Evolutionary conservation across 805 yeast genomes (phyloP).

Genomic region (Metschnikowia amazonensis): DNA sequence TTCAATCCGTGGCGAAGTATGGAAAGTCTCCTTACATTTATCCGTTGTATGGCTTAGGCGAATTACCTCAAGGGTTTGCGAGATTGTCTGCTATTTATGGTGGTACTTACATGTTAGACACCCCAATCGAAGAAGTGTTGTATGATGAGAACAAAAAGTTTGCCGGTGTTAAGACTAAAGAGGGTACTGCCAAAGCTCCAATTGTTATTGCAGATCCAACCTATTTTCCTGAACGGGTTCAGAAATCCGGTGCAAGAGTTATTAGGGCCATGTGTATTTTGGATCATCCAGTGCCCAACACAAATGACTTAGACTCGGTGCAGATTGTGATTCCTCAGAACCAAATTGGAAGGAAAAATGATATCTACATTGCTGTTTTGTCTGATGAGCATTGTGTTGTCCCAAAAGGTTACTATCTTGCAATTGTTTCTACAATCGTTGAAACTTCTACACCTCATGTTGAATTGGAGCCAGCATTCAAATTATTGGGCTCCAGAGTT

Average conservation of each 20-base stretch:
- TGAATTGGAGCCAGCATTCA: conserved; percentile 92
- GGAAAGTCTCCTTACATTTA: conserved; percentile 96
- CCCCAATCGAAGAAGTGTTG: conserved; percentile 86
- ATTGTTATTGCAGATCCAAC: conserved; percentile 97
- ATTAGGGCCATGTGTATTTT: conserved; percentile 85
- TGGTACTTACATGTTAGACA: conserved; percentile 97
- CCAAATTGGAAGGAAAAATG: conserved; percentile 88
- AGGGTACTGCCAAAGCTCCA: conserved; percentile 89
- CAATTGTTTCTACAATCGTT: conserved; percentile 89
- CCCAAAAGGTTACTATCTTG: conserved; percentile 83
- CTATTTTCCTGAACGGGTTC: conserved; percentile 83
- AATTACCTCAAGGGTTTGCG: conserved; percentile 98
- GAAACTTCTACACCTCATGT: conserved; percentile 91
- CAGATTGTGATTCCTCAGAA: conserved; percentile 96
- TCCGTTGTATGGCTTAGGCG: conserved; percentile 95
- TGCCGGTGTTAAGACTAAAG: conserved; percentile 84
- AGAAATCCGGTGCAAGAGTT: conserved; percentile 67
- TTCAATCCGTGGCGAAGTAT: conserved; percentile 87
- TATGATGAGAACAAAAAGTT: conserved; percentile 66
- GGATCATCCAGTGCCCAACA: conserved; percentile 83
- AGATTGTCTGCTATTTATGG: conserved; percentile 95
- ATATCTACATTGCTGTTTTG: conserved; percentile 88
- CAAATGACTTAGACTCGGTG: conserved; percentile 78
- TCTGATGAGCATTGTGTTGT: conserved; percentile 88
- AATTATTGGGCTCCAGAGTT: conserved; percentile 71